Evolutionary conservation across 1,284 basidiomycete genomes (phyloP), one percentile per base, ranked within the genome.

Genomic region (Tilletia caries): DNA sequence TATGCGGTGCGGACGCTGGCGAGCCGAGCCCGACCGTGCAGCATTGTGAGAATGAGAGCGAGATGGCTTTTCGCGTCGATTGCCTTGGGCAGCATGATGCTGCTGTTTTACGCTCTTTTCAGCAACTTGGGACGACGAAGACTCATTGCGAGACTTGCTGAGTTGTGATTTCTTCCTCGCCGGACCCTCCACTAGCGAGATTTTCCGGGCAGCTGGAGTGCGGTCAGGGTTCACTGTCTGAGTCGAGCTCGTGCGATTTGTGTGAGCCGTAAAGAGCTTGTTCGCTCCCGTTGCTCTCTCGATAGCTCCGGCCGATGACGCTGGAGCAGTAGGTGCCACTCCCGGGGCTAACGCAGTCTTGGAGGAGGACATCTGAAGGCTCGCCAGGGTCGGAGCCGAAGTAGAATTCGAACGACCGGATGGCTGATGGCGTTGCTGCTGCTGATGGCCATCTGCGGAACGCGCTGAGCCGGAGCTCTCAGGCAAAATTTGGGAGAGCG

Each of bases 401-500:
- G 32, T 62, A 29, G 32, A 34, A 41, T 15, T 15, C 10, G 37
- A 41, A 6, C 37, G 37, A 41, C 10, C 15, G 10, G 37, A 41
- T 41, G 37, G 37, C 37, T 41, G 58, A 27, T 33, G 27, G 58
- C 32, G 27, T 18, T 8, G 20, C 10, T 62, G 58, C 52, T 62
- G 33, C 10, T 62, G 58, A 34, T 62, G 58, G 5, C 8, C 58
- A 23, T 62, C 58, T 33, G 58, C 58, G 8, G 58, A 67, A 15
- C 58, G 27, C 15, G 29, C 32, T 3, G 58, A 20, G 29, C 37
- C 37, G 37, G 37, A 10, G 37, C 29, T 33, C 10, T n/a, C 15
- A 5, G 76, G 70, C 3, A 67, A 52, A 58, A 79, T 79, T 65
- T 79, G 78, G 18, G 74, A 73, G 0, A 79, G 68, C 0, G 77